Evolutionary conservation across 2,329 filamentous ascomycete species (phyloP).

Genomic region (Mollisiaceae sp.): DNA sequence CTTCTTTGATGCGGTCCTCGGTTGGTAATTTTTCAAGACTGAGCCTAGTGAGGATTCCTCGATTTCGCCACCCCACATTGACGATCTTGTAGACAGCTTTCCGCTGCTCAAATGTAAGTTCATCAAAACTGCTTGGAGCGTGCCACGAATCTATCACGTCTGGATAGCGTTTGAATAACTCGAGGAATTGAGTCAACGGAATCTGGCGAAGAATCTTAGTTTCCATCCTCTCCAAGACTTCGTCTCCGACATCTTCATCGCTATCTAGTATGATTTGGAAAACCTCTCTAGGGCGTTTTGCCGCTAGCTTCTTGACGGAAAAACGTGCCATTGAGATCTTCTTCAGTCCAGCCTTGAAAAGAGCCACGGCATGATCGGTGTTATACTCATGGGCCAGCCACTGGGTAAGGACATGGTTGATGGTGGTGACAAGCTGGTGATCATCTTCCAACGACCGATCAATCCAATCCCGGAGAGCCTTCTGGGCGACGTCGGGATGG

Average conservation of each 20-base stretch:
- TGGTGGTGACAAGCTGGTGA: not conserved
- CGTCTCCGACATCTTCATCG: slow-evolving; percentile 4
- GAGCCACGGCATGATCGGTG: slow-evolving; percentile 7
- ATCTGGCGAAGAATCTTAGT: slow-evolving; percentile 14
- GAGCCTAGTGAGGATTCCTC: not conserved
- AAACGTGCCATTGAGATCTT: slow-evolving; percentile 17
- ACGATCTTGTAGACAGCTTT: slow-evolving; percentile 9
- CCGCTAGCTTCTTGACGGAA: slow-evolving; percentile 7
- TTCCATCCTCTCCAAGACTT: not conserved
- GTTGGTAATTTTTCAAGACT: slow-evolving; percentile 13
- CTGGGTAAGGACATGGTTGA: slow-evolving; percentile 11
- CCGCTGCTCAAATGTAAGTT: slow-evolving; percentile 54
- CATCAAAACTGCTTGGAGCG: slow-evolving; percentile 49
- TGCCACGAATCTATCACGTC: slow-evolving; percentile 47
- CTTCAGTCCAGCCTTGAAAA: slow-evolving; percentile 9
- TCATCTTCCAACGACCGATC: slow-evolving; percentile 9
- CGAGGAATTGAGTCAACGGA: slow-evolving; percentile 7
- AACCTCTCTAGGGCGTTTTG: slow-evolving; percentile 13
- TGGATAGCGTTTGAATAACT: slow-evolving; percentile 19
- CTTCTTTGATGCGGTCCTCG: slow-evolving; percentile 17
- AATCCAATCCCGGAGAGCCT: slow-evolving; percentile 11
- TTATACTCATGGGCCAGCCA: slow-evolving; percentile 16
- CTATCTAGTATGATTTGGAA: slow-evolving; percentile 14
- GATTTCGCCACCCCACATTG: slow-evolving; percentile 15
- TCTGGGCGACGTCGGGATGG: slow-evolving; percentile 17